Evolutionary conservation across 2,329 filamentous ascomycete genomes (phyloP), one percentile per base, ranked within the genome.

Genomic region (Rachicladosporium sp.): DNA sequence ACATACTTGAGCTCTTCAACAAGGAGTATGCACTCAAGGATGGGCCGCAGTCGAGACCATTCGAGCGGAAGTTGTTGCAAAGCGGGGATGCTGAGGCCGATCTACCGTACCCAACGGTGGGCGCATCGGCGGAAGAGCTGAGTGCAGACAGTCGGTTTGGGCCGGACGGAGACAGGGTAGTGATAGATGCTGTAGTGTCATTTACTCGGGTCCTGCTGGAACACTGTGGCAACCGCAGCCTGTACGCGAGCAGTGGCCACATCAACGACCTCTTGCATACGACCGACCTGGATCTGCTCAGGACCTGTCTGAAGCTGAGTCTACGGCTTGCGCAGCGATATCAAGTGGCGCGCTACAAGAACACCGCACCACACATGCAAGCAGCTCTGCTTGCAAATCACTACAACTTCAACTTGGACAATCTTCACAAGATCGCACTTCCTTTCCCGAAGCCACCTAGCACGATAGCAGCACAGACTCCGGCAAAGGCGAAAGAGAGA

Each of bases 151-250:
- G 65, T 10, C 81, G 79, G 21, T 86, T 81, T 57, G 68, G 73
- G 2, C 57, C 70, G 39, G 82, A 94, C 53, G 88, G 83, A 49
- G 91, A 98, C 60, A 71, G 78, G 50, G 69, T 82, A 54, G 70
- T 98, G 45, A 67, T 96, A 41, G 80, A 93, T 58, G 71, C 76
- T 23, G 73, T 96, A 39, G 69, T 98, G 44, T 71, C 76, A 50
- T 98, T 98, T 61, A 94, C 88, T 13, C 77, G 81, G 45, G 74
- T 93, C 60, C 70, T 98, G 23, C 67, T 96, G 37, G 86, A 96
- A 58, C 91, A 94, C 58, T 98, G 91, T 62, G 91, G 89, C 43
- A 98, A 98, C 57, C 74, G 93, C 50, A 95, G 88, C 65, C 79
- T 98, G 52, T 98, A 96, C 60, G 85, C 82, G 44, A 98, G 91